These are phyloP conservation scores for Penicillium sp. DNA, from an alignment of 2,329 filamentous ascomycete species.

Conservation along the genomic window DNA sequence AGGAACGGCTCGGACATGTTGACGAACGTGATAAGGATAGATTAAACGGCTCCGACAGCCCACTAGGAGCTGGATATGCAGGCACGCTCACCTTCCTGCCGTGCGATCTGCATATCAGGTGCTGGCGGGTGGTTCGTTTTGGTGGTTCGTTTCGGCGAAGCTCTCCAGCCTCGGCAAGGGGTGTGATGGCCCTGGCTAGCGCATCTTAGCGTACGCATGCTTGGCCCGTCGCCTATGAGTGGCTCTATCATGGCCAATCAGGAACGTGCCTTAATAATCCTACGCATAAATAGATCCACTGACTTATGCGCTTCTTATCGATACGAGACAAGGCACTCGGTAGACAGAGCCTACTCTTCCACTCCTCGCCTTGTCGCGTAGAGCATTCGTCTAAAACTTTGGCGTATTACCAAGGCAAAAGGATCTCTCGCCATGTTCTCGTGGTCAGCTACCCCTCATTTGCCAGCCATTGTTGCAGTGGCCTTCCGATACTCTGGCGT, in stretches of 20 bases:
- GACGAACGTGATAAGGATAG: neutral
- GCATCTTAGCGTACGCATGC: constrained; percentile 4
- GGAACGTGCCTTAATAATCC: neutral
- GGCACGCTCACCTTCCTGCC: constrained; percentile 3
- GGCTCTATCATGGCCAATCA: neutral
- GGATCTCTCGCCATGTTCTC: no score
- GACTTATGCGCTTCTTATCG: neutral
- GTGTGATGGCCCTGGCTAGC: neutral
- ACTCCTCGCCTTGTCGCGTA: no score
- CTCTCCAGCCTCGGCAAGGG: neutral
- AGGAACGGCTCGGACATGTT: neutral
- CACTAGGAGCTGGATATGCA: neutral
- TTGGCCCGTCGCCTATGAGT: neutral
- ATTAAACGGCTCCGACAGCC: neutral
- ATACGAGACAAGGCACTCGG: no score
- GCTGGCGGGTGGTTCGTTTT: no score
- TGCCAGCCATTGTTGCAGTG: no score
- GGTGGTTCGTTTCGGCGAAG: neutral
- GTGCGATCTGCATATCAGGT: neutral
- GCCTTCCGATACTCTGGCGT: no score
- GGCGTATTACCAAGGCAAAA: no score
- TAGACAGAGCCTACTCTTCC: no score
- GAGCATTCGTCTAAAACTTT: no score
- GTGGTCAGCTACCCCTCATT: no score
- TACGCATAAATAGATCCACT: neutral